A percentile compares a stretch with the other conserved stretches of the same genome.
Evolutionary conservation across 306 rosid species (phyloP).

Genomic region (Citrullus mucosospermus): DNA sequence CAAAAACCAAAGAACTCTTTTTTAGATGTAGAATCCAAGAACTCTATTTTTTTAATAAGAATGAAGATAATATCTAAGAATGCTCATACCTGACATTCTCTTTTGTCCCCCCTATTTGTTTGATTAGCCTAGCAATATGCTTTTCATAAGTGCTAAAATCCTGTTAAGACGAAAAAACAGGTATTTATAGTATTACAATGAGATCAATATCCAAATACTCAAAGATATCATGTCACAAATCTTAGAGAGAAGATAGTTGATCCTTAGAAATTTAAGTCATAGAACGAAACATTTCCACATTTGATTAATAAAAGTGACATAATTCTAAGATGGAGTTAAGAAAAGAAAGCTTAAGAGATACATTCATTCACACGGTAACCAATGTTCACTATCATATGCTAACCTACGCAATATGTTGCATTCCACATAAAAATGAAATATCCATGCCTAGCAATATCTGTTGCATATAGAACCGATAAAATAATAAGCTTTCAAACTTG

Average conservation of each 20-base stretch:
- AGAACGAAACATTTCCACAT: background rate
- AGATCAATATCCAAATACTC: conserved; percentile 1
- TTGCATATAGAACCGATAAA: background rate
- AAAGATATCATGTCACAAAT: background rate
- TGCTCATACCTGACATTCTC: conserved; percentile 52
- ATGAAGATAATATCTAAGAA: background rate
- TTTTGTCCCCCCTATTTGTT: conserved; percentile 52
- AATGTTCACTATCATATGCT: background rate
- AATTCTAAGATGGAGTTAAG: background rate
- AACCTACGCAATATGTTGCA: background rate
- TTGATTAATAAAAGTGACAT: background rate
- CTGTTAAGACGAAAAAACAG: conserved; percentile 15
- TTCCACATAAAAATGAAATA: background rate
- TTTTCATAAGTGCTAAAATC: conserved; percentile 47
- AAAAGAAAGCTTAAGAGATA: background rate
- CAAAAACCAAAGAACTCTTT: background rate
- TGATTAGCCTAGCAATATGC: conserved; percentile 46
- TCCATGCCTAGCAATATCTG: background rate
- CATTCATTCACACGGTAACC: background rate
- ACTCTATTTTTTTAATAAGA: background rate
- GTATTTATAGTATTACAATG: background rate
- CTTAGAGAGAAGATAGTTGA: background rate
- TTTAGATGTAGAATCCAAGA: background rate
- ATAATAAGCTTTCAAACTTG: background rate
- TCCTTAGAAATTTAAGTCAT: background rate